Evolutionary conservation across 2,329 filamentous ascomycete species (phyloP), one percentile per base, ranked within the genome.

Genomic region (Parascedosporium putredinis): DNA sequence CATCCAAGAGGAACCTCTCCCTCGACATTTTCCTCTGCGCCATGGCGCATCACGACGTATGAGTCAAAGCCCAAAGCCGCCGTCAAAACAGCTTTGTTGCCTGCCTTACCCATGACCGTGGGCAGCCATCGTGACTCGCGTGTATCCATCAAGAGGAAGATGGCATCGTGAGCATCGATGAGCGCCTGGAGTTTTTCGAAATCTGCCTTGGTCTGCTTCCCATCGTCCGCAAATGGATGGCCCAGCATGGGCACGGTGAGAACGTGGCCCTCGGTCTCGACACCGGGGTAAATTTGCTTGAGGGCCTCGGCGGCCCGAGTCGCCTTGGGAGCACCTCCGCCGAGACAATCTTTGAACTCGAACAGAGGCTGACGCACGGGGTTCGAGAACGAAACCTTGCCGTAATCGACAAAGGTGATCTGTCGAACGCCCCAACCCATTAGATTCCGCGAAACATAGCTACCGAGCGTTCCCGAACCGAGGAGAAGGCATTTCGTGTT

Each of bases 121-220:
- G 93, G 93, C 36, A 98, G 72, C 93, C 93, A 98, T 55, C 93
- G 76, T 44, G 88, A 93, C 67, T 98, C 93, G 54, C 93, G 76
- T 8, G 89, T 95, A 59, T 97, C 91, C 88, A 97, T 95, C 4
- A 98, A 77, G n/a, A 98, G 73, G 63, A 98, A 98, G 23, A 98
- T 83, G 16, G 79, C 90, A 61, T 98, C 93, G 60, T 98, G 93
- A 23, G 83, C 79, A 45, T 88, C 76, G 50, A 98, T 83, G 12
- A 98, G 71, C 45, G 73, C 66, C 59, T 86, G 76, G 3, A 98
- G 70, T 54, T 78, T 81, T 51, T 88, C 81, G 58, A 87, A 95
- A 47, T 97, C 86, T 5, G 67, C 69, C 56, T 81, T 82, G 1
- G 83, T 82, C 62, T 79, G 84, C 2, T 70, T 67, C 14, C 43